These are phyloP conservation scores for Clavispora carvajalis DNA, from an alignment of 805 yeast species.

Conservation along the genomic window DNA sequence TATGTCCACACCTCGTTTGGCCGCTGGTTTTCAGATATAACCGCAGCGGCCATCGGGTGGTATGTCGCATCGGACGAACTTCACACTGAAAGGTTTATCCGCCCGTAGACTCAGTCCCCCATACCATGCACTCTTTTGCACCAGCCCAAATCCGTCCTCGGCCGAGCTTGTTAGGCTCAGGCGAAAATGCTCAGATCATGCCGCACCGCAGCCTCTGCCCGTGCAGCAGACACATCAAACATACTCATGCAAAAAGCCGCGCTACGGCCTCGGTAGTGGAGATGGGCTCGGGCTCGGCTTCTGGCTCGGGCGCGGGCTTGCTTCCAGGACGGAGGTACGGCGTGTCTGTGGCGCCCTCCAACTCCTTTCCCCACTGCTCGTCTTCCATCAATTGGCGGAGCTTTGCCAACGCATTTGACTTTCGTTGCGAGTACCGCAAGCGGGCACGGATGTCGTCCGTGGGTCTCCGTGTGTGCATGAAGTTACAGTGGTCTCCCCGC, in stretches of 20 bases:
- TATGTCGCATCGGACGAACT: too few species aligned
- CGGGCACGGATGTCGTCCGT: constrained; percentile 35
- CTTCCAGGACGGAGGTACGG: constrained; percentile 2
- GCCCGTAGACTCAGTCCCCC: too few species aligned
- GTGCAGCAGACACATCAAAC: background rate
- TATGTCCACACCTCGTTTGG: too few species aligned
- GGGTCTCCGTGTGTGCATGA: constrained; percentile 72
- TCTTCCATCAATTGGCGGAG: constrained; percentile 11
- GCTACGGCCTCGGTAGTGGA: constrained; percentile 14
- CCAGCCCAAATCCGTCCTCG: too few species aligned
- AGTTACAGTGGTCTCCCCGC: constrained; percentile 83
- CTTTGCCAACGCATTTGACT: constrained; percentile 15
- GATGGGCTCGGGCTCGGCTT: background rate
- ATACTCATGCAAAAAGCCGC: constrained; percentile 6
- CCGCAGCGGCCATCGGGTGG: too few species aligned
- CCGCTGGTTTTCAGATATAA: too few species aligned
- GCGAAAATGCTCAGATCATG: too few species aligned
- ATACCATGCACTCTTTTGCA: too few species aligned
- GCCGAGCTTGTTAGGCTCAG: too few species aligned
- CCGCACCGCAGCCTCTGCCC: too few species aligned
- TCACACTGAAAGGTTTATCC: too few species aligned
- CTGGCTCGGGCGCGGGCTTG: background rate
- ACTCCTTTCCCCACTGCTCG: constrained; percentile 13
- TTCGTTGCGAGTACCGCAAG: constrained; percentile 37
- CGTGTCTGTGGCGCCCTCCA: constrained; percentile 12